phyloP scores from a whole-genome alignment of 2,329 filamentous ascomycete species.

The Aspergillus alliaceus region DNA sequence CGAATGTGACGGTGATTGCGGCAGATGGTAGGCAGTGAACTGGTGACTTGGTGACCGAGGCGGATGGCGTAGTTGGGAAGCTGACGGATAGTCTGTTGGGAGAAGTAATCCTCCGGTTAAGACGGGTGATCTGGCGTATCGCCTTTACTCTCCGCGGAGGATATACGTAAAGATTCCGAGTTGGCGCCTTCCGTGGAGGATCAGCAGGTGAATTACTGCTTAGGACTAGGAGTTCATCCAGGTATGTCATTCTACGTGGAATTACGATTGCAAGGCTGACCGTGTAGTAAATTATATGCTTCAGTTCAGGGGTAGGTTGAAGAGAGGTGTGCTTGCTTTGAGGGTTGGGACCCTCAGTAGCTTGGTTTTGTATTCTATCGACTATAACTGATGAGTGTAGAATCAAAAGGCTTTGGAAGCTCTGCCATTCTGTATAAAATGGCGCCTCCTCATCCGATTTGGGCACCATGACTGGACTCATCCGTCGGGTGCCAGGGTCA shows the following conservation, averaged over 20 bases:
- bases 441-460: conserved; percentile 59
- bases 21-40: conserved; percentile 24
- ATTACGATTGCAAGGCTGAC: not conserved
- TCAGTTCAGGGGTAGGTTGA: conserved; percentile 53
- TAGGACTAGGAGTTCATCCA: conserved; percentile 54
- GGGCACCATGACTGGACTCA: conserved; percentile 60
- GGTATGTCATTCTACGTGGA: conserved; percentile 11
- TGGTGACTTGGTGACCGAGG: conserved; percentile 26
- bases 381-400: conserved; percentile 13
- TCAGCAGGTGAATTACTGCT: conserved; percentile 56
- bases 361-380: too few relatives aligned
- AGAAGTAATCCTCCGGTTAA: conserved; percentile 46
- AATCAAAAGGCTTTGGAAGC: conserved; percentile 56
- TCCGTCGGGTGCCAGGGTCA: conserved; percentile 55
- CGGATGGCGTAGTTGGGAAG: conserved; percentile 31
- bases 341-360: conserved; percentile 57
- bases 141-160: conserved; percentile 49
- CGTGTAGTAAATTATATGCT: conserved; percentile 58
- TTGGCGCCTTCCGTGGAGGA: conserved; percentile 46
- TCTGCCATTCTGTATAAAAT: conserved; percentile 63
- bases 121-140: conserved; percentile 59
- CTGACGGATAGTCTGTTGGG: conserved; percentile 45
- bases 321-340: conserved; percentile 55
- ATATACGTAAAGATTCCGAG: conserved; percentile 50
- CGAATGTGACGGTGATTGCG: conserved; percentile 38